These are phyloP conservation scores for Tetrapisispora namnaoensis DNA, from an alignment of 805 yeast genomes.

Conservation along the genomic window DNA sequence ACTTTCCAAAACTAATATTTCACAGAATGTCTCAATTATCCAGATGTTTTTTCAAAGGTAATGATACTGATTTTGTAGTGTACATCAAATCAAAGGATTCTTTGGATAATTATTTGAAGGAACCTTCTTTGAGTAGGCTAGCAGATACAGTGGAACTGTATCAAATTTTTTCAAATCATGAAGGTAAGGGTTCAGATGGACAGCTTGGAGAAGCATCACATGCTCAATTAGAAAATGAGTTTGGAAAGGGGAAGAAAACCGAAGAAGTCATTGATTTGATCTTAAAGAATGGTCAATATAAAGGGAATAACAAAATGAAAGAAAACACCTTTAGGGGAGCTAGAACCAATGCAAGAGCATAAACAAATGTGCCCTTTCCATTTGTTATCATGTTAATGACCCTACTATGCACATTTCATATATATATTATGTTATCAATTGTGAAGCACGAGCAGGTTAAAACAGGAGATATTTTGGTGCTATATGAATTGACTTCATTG, in stretches of 20 bases:
- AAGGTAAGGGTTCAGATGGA: slow-evolving; percentile 63
- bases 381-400: not conserved
- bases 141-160: slow-evolving; percentile 56
- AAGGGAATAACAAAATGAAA: slow-evolving; percentile 19
- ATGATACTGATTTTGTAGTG: slow-evolving; percentile 51
- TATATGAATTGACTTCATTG: too few relatives aligned
- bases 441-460: too few relatives aligned
- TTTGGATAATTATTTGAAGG: slow-evolving; percentile 37
- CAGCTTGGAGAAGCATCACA: slow-evolving; percentile 62
- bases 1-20: not conserved
- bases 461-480: too few relatives aligned
- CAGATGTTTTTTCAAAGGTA: slow-evolving; percentile 59
- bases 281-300: slow-evolving; percentile 48
- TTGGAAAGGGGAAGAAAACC: slow-evolving; percentile 42
- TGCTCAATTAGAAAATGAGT: slow-evolving; percentile 53
- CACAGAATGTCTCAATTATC: slow-evolving; percentile 27
- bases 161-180: slow-evolving; percentile 51
- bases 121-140: slow-evolving; percentile 35
- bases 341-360: slow-evolving; percentile 30
- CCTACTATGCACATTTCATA: not conserved
- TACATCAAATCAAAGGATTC: slow-evolving; percentile 49
- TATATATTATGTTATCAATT: not conserved
- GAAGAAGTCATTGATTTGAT: slow-evolving; percentile 55
- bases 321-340: slow-evolving; percentile 26
- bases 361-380: not conserved